Evolutionary conservation across 345 rosid species (phyloP).

Genomic region (Erodium maritimum): DNA sequence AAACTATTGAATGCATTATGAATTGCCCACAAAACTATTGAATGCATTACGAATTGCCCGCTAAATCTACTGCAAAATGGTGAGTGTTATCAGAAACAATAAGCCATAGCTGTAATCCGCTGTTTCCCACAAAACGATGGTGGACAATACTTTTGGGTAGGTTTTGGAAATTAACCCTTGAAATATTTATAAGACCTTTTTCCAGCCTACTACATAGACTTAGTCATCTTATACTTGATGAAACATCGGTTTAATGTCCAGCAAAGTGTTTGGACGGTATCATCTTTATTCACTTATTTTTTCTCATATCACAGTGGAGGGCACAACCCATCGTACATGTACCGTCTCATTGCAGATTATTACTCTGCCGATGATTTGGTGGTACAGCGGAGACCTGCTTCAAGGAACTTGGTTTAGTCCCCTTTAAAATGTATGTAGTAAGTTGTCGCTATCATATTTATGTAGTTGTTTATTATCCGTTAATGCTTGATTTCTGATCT

Average conservation of each 20-base stretch:
- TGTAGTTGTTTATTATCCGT: neutral
- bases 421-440: conserved; percentile 1
- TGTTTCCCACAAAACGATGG: no score
- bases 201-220: neutral
- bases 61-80: no score
- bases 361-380: conserved; percentile 96
- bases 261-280: neutral
- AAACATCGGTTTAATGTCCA: neutral
- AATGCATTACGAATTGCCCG: no score
- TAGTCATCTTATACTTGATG: neutral
- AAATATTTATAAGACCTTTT: neutral
- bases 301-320: conserved; percentile 60
- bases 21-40: no score
- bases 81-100: no score
- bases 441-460: conserved; percentile 1
- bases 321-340: conserved; percentile 95
- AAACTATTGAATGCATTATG: no score
- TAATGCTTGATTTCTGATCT: neutral
- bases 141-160: no score
- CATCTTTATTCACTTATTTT: neutral
- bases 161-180: no score
- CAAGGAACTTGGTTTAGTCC: conserved; percentile 17
- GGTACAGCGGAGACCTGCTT: conserved; percentile 35
- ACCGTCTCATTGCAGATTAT: conserved; percentile 89
- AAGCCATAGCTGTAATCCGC: no score